phyloP scores from a whole-genome alignment of 768 basidiomycete genomes.

The Suillus placidus region DNA sequence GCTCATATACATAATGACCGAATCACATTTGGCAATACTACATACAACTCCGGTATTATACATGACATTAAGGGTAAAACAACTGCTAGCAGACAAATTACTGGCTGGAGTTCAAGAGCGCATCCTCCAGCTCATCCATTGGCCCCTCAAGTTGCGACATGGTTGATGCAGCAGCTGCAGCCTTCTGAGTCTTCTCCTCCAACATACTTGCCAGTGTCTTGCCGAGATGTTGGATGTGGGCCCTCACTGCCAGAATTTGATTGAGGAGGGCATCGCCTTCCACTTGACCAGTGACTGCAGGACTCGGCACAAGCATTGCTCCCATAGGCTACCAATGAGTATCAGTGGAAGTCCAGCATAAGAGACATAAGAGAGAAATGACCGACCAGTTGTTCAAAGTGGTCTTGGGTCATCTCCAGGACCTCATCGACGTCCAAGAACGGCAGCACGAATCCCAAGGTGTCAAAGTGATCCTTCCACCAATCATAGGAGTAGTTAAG shows the following conservation, averaged over 20 bases:
- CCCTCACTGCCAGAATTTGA: not conserved
- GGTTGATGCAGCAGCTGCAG: not conserved
- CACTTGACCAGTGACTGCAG: not conserved
- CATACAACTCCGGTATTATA: not conserved
- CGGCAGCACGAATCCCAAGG: accelerated
- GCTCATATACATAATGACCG: not conserved
- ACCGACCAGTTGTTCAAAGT: not conserved
- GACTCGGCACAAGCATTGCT: not conserved
- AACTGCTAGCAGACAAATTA: not conserved
- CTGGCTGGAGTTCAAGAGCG: accelerated
- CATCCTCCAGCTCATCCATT: not conserved
- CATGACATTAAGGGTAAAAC: accelerated
- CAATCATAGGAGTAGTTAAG: not conserved
- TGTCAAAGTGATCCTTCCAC: not conserved
- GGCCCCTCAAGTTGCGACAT: not conserved
- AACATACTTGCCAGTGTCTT: not conserved
- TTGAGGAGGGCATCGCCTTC: not conserved
- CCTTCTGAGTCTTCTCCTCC: not conserved
- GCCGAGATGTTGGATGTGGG: not conserved
- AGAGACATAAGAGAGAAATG: not conserved
- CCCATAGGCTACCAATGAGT: not conserved
- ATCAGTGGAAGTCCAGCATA: not conserved
- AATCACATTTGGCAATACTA: not conserved
- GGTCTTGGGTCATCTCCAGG: not conserved
- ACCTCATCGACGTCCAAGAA: not conserved